A percentile compares a stretch with the other conserved stretches of the same genome.
phyloP scores from a whole-genome alignment of 208 protist species.

The Naegleria lovaniensis region DNA sequence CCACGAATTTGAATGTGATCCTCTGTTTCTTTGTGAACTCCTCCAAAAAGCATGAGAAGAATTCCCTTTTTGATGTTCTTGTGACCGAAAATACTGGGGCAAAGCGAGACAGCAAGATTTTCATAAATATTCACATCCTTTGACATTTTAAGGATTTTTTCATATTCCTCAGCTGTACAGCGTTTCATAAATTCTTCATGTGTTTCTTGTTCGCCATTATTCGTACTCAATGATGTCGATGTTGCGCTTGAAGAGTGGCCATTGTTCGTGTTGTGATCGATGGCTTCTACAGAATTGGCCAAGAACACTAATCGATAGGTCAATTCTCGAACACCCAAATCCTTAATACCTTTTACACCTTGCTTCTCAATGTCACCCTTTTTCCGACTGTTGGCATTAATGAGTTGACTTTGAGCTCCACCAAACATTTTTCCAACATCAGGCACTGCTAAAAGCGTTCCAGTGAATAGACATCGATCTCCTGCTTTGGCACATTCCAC shows the following conservation, averaged over 20 bases:
- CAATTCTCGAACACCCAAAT: conserved; percentile 93
- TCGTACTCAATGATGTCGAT: background rate
- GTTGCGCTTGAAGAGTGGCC: background rate
- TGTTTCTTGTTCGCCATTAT: background rate
- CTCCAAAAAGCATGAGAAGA: conserved; percentile 96
- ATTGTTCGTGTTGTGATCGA: conserved; percentile 31
- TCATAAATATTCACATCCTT: conserved; percentile 67
- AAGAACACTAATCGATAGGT: conserved; percentile 96
- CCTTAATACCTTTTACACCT: conserved; percentile 87
- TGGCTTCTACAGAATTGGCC: conserved; percentile 68
- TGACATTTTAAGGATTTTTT: conserved; percentile 69
- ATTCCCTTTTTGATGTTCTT: conserved; percentile 96
- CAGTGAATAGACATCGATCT: conserved; percentile 88
- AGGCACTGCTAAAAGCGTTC: conserved; percentile 94
- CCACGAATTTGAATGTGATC: conserved; percentile 87
- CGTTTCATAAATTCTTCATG: conserved; percentile 57
- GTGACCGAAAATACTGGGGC: conserved; percentile 91
- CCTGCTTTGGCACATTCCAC: conserved; percentile 97
- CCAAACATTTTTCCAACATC: conserved; percentile 87
- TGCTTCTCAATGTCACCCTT: conserved; percentile 44
- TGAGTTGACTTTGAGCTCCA: conserved; percentile 73
- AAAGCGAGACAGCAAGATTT: conserved; percentile 74
- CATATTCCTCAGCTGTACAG: conserved; percentile 61
- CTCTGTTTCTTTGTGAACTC: conserved; percentile 91
- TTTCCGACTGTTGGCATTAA: conserved; percentile 27